Conservation (phyloP, 345 rosid genomes). For the Salix viminalis region DNA sequence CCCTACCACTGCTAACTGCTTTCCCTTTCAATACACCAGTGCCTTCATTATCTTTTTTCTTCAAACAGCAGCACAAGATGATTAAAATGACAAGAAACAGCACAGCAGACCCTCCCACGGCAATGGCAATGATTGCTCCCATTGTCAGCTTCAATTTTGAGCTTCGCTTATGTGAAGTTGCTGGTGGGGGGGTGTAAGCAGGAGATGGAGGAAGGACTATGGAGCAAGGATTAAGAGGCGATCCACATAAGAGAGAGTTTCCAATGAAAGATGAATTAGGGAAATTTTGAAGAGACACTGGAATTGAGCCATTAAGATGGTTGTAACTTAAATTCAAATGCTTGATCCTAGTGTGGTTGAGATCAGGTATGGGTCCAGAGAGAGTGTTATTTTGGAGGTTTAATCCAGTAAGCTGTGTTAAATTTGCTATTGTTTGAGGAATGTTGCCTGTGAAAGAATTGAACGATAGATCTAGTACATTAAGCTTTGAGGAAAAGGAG, state of each 20-base stretch:
- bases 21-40: constrained; percentile 48
- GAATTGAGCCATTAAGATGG: constrained; percentile 66
- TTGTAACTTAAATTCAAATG: constrained; percentile 69
- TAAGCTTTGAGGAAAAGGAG: constrained; percentile 36
- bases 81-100: constrained; percentile 42
- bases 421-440: constrained; percentile 43
- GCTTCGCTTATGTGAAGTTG: constrained; percentile 36
- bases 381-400: constrained; percentile 57
- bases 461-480: constrained; percentile 58
- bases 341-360: constrained; percentile 38
- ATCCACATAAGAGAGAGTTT: constrained; percentile 60
- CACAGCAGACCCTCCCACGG: constrained; percentile 52
- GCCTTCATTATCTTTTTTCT: constrained; percentile 51
- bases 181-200: constrained; percentile 36
- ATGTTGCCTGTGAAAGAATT: constrained; percentile 58
- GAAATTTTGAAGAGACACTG: constrained; percentile 52
- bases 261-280: constrained; percentile 71
- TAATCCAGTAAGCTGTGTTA: constrained; percentile 44
- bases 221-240: constrained; percentile 50
- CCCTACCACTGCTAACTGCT: constrained; percentile 38
- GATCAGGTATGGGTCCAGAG: constrained; percentile 54
- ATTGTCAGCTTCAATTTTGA: constrained; percentile 44
- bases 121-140: constrained; percentile 59
- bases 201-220: constrained; percentile 33
- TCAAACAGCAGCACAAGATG: constrained; percentile 53